phyloP scores from a whole-genome alignment of 805 yeast species.

The Scheffersomyces spartinae region DNA sequence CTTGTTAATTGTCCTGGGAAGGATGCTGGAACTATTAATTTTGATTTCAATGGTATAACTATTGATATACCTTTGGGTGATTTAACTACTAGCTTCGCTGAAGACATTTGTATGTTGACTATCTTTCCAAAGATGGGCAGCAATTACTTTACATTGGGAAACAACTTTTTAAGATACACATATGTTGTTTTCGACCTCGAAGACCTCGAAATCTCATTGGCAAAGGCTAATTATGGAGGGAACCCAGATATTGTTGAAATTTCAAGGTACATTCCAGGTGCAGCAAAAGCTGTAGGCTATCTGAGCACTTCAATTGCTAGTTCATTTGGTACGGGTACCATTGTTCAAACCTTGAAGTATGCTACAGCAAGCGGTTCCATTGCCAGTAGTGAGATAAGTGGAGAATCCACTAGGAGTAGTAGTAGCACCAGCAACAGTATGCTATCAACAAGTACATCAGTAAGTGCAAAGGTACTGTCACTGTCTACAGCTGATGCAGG shows the following conservation, averaged over 20 bases:
- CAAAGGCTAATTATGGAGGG: conserved; percentile 25
- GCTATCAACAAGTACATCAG: too few relatives aligned
- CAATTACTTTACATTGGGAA: conserved; percentile 40
- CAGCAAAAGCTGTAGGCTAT: neutral
- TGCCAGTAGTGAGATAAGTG: too few relatives aligned
- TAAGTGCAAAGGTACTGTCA: too few relatives aligned
- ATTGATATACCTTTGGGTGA: conserved; percentile 1
- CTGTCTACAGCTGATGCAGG: too few relatives aligned
- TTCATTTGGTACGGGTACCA: too few relatives aligned
- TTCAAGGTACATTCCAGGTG: conserved; percentile 1
- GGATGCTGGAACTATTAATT: conserved; percentile 7
- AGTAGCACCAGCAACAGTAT: too few relatives aligned
- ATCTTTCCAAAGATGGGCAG: conserved; percentile 8
- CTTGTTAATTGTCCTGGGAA: neutral
- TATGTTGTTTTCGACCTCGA: conserved; percentile 59
- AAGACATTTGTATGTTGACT: conserved; percentile 15
- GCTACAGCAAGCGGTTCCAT: too few relatives aligned
- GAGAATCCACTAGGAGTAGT: too few relatives aligned
- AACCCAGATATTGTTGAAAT: conserved; percentile 11
- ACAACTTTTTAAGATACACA: conserved; percentile 49
- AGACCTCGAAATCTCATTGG: conserved; percentile 43
- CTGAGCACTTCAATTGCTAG: too few relatives aligned
- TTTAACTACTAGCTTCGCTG: neutral
- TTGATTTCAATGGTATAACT: conserved; percentile 2
- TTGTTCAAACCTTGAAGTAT: too few relatives aligned